A percentile compares a stretch with the other conserved stretches of the same genome.
Conservation (phyloP, 192 early-diverging fungal species). For the Podila horticola region DNA sequence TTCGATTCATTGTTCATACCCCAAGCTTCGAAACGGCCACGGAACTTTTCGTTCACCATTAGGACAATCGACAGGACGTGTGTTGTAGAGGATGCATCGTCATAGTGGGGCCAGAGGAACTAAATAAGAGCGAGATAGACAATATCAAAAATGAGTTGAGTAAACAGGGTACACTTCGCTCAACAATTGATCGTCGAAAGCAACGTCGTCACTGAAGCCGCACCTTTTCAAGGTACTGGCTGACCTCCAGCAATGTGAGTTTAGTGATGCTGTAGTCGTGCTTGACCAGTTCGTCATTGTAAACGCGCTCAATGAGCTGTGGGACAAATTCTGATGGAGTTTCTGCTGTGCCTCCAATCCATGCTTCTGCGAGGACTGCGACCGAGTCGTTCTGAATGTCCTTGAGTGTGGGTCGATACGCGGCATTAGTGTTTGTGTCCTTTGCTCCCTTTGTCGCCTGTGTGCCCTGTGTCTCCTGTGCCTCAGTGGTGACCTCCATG, state of each 20-base stretch:
- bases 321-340: constrained; percentile 53
- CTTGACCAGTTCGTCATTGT: constrained; percentile 64
- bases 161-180: constrained; percentile 20
- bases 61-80: constrained; percentile 83
- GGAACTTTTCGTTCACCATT: constrained; percentile 92
- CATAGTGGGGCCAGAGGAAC: constrained; percentile 87
- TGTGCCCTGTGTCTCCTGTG: neutral
- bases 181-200: neutral
- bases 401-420: constrained; percentile 57
- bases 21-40: constrained; percentile 73
- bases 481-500: neutral
- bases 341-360: constrained; percentile 31
- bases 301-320: constrained; percentile 68
- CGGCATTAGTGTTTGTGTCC: neutral
- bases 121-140: constrained; percentile 14
- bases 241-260: constrained; percentile 77
- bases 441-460: neutral
- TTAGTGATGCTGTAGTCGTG: constrained; percentile 65
- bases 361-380: constrained; percentile 55
- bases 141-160: constrained; percentile 9
- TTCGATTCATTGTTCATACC: constrained; percentile 43
- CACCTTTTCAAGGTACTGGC: constrained; percentile 83
- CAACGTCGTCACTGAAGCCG: neutral
- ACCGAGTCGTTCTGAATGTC: constrained; percentile 67
- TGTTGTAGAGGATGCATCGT: constrained; percentile 51